Base-by-base conservation (phyloP, 1,139 yeast species). In the Geotrichum carabidarum region DNA sequence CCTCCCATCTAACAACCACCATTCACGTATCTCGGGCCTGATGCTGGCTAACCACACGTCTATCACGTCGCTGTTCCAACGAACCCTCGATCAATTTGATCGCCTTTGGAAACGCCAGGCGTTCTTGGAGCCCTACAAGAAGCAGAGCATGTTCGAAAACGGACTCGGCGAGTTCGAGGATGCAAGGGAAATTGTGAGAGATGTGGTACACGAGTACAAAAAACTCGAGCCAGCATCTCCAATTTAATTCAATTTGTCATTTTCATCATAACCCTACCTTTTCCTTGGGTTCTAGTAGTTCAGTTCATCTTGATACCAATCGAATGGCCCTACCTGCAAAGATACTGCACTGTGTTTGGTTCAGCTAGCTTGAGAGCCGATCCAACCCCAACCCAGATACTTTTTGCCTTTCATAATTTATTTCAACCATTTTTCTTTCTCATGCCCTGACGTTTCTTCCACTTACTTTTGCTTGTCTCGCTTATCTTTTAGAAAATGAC, bases 21-120 rank as follows among this genome's bases (percentile, higher is more conserved):
- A 48, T 12, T 62, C 66, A 2, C 62, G 70, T 18, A 65, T 71
- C 32, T 67, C 83, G 55, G 97, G 96, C 0, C 74, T 88, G 58
- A 87, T 85, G 81, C 72, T 90, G 37, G 80, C 94, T 4, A 90
- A 90, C 67, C 82, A 86, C 53, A 83, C 96, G 0, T 81, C 90
- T 0, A 81, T 89, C 14, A 74, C 82, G 1, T 78, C 82, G 31
- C 75, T 89, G 17, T 78, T 93, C 58, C 77, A 80, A 43, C 81
- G 84, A 60, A 82, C 87, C 0, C 75, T 89, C 37, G 79, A 77
- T 57, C 94, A 91, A 62, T 93, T 84, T 68, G 96, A 93, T 63
- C 78, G 83, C 52, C 77, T 93, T 50, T 88, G 87, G 62, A 81
- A 82, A 55, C 77, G 95, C 57, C 83, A 82, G 54, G 99, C 99